Conservation (phyloP, 768 basidiomycete species). For the Ramaria rubella region DNA sequence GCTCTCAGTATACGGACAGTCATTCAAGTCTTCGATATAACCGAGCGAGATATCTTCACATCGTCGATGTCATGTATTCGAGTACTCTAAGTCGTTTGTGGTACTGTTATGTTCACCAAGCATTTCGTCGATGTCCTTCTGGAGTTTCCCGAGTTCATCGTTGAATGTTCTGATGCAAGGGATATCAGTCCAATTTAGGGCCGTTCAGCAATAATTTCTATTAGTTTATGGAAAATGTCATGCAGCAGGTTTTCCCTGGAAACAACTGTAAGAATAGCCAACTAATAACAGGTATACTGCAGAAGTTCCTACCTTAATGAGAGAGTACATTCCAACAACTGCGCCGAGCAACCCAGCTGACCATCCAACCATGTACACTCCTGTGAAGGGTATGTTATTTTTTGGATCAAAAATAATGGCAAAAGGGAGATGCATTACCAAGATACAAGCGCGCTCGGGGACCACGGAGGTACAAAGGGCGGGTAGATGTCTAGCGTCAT, state of each 20-base stretch:
- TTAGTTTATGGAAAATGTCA: neutral
- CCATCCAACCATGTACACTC: constrained; percentile 48
- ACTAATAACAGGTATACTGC: neutral
- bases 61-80: too few species aligned
- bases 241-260: neutral
- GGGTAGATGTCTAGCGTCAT: constrained; percentile 31
- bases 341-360: constrained; percentile 49
- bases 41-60: constrained; percentile 67
- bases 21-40: constrained; percentile 48
- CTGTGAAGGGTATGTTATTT: constrained; percentile 28
- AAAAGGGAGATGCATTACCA: constrained; percentile 34
- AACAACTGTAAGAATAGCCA: neutral
- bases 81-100: too few species aligned
- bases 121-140: too few species aligned
- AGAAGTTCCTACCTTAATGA: constrained; percentile 32
- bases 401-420: neutral
- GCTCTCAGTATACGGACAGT: neutral
- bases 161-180: too few species aligned
- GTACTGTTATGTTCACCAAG: too few species aligned
- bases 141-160: too few species aligned
- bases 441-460: constrained; percentile 61
- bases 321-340: constrained; percentile 40
- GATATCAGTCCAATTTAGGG: too few species aligned
- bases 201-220: neutral
- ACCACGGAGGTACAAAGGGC: constrained; percentile 51